Evolutionary conservation across 2,329 filamentous ascomycete genomes (phyloP).

Genomic region (Nothomitra cinnamomea): DNA sequence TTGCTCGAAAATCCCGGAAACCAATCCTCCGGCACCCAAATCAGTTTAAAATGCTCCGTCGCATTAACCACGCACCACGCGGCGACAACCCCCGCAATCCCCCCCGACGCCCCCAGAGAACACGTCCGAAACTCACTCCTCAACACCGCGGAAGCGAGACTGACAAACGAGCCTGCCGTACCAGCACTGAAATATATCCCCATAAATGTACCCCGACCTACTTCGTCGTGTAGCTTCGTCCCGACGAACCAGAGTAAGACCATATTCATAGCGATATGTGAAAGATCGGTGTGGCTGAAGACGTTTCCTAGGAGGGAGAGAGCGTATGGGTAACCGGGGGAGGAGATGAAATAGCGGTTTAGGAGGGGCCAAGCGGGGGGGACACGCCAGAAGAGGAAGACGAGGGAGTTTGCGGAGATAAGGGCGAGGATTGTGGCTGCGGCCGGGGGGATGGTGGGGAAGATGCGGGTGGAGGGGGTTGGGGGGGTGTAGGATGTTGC

Average conservation of each 20-base stretch:
- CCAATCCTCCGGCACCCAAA: constrained; percentile 27
- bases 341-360: constrained; percentile 50
- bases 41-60: constrained; percentile 19
- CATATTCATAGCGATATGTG: constrained; percentile 50
- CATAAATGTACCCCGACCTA: constrained; percentile 51
- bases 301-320: constrained; percentile 43
- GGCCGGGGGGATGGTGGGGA: constrained; percentile 43
- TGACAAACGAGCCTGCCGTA: constrained; percentile 39
- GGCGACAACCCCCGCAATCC: constrained; percentile 41
- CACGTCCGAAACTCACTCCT: constrained; percentile 27
- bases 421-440: constrained; percentile 46
- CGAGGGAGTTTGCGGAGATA: constrained; percentile 39
- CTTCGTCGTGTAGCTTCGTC: constrained; percentile 46
- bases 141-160: constrained; percentile 31
- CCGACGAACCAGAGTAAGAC: constrained; percentile 48
- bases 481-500: constrained; percentile 33
- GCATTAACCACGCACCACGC: constrained; percentile 35
- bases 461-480: constrained; percentile 32
- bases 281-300: constrained; percentile 49
- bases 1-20: constrained; percentile 30
- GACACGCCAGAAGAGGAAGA: constrained; percentile 43
- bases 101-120: constrained; percentile 50
- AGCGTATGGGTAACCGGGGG: constrained; percentile 47
- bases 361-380: constrained; percentile 48
- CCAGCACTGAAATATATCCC: constrained; percentile 47